Percentiles rank a stretch among this genome's conserved stretches.
Conservation (phyloP, 106 monocot species). For the Allium sativum region DNA sequence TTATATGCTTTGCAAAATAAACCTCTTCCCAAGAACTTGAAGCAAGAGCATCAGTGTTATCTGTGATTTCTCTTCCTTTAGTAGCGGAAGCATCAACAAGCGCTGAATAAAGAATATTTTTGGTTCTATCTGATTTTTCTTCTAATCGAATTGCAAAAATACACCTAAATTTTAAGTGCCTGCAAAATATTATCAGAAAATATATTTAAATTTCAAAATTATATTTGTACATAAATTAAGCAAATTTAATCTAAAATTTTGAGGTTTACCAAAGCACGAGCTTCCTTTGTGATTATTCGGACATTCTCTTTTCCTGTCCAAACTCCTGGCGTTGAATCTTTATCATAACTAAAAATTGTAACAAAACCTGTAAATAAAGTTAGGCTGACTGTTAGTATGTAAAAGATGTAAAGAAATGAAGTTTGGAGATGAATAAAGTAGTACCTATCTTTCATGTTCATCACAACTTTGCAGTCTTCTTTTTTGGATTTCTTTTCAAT, state of each 20-base stretch:
- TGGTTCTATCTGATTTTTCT: slow-evolving; percentile 43
- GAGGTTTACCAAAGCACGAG: slow-evolving; percentile 32
- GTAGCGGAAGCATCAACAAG: slow-evolving; percentile 25
- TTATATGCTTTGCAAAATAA: slow-evolving; percentile 1
- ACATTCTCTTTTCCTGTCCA: slow-evolving; percentile 76
- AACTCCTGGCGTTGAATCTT: slow-evolving; percentile 63
- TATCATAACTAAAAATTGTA: slow-evolving; percentile 57
- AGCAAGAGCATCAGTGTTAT: slow-evolving; percentile 30
- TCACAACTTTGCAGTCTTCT: slow-evolving; percentile 54
- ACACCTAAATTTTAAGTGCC: slow-evolving; percentile 47
- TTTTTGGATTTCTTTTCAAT: slow-evolving; percentile 61
- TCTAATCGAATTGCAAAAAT: slow-evolving; percentile 38
- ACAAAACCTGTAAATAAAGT: slow-evolving; percentile 38
- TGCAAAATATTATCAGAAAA: slow-evolving; percentile 8
- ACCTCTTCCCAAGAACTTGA: slow-evolving; percentile 61
- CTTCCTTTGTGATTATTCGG: slow-evolving; percentile 42
- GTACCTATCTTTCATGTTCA: slow-evolving; percentile 68
- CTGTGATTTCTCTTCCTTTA: slow-evolving; percentile 10
- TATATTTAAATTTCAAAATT: slow-evolving; percentile 12
- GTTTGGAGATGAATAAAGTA: background rate
- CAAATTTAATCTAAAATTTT: no score
- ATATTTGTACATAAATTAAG: no score
- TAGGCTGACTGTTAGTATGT: background rate
- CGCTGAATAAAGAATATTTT: slow-evolving; percentile 25
- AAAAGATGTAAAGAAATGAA: background rate